phyloP scores from a whole-genome alignment of 768 basidiomycete genomes.

The Russula emetica region DNA sequence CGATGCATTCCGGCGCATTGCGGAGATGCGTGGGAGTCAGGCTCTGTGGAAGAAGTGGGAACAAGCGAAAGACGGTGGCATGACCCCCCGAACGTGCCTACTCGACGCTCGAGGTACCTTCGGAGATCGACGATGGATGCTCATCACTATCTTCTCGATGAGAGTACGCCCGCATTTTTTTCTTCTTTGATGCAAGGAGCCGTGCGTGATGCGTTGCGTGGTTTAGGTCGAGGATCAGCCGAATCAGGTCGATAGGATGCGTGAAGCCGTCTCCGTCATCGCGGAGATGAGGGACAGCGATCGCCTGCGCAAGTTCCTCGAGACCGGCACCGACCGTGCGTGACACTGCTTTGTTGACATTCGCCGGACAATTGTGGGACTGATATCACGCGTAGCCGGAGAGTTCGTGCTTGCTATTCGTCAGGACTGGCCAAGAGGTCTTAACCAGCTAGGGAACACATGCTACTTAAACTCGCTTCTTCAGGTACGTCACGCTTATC shows the following conservation, averaged over 20 bases:
- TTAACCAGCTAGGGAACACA: slow-evolving; percentile 86
- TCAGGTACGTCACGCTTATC: slow-evolving; percentile 44
- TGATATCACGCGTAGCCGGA: slow-evolving; percentile 47
- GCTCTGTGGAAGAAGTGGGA: slow-evolving; percentile 50
- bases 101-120: slow-evolving; percentile 60
- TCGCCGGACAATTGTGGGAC: neutral
- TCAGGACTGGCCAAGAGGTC: slow-evolving; percentile 73
- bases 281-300: slow-evolving; percentile 70
- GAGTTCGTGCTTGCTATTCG: slow-evolving; percentile 50
- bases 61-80: slow-evolving; percentile 48
- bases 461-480: slow-evolving; percentile 81
- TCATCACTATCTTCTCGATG: slow-evolving; percentile 67
- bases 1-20: slow-evolving; percentile 65
- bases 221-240: slow-evolving; percentile 68
- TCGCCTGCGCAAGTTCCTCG: slow-evolving; percentile 60
- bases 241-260: slow-evolving; percentile 61
- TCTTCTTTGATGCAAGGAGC: slow-evolving; percentile 6
- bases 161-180: slow-evolving; percentile 46
- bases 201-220: slow-evolving; percentile 11
- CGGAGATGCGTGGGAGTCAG: slow-evolving; percentile 55
- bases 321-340: slow-evolving; percentile 73
- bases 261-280: slow-evolving; percentile 67
- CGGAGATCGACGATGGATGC: slow-evolving; percentile 73
- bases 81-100: slow-evolving; percentile 74
- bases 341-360: slow-evolving; percentile 23